Evolutionary conservation across 495 filamentous ascomycete genomes (phyloP), one percentile per base, ranked within the genome.

Genomic region (Lophium mytilinum): DNA sequence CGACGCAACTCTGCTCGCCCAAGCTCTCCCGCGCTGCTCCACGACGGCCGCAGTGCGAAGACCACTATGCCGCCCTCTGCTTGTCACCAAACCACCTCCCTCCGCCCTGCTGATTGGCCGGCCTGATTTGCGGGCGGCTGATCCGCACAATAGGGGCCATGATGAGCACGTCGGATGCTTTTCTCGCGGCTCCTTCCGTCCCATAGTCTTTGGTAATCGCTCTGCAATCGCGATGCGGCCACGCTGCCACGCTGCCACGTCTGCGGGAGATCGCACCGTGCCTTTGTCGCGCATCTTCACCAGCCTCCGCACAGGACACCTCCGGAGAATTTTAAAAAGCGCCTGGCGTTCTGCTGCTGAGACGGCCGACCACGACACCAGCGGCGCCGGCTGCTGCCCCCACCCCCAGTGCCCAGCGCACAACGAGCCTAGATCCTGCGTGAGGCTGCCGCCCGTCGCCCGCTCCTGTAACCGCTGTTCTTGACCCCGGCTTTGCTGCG

Each of bases 91-190:
- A n/a, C n/a, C n/a, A n/a, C n/a, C n/a, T n/a, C n/a, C 24, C 24
- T 6, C 6, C 24, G 5, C 50, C 0, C 11, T 39, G n/a, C n/a
- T 47, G 40, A 60, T 60, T 60, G 51, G 57, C 15, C 15, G 9
- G 35, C 9, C 1, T 9, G 17, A 15, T 7, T 11, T 9, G 41
- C 41, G 51, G 51, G 53, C 54, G 53, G 59, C 53, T 57, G 53
- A 52, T 56, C 58, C 49, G 21, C 45, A 6, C 24, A 30, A 30
- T 30, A 30, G 24, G 24, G 24, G 24, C 24, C 24, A 30, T 30
- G 24, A 30, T 30, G 24, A 6, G 24, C 24, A 30, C 6, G 24
- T 2, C 24, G 24, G 24, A 30, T 6, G 24, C 24, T 30, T 6
- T 30, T 6, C 24, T 30, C 24, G 6, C 24, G 24, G 24, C 24